Evolutionary conservation across 805 yeast genomes (phyloP).

Genomic region (Kazachstania africana): DNA sequence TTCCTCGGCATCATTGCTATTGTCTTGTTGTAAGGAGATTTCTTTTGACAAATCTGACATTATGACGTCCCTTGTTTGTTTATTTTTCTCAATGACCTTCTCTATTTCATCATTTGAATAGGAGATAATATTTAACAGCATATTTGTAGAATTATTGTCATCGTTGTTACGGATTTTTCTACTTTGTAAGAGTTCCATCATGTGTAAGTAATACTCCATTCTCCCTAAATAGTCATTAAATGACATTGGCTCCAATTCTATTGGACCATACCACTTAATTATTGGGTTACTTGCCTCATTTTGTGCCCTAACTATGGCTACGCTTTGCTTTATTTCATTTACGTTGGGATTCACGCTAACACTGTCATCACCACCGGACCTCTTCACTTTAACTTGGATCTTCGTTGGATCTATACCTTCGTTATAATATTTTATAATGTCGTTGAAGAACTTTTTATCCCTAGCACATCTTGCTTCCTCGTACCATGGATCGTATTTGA

Average conservation of each 20-base stretch:
- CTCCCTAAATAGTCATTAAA: constrained; percentile 29
- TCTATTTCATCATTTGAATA: no score
- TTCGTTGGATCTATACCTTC: constrained; percentile 27
- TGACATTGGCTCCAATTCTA: constrained; percentile 40
- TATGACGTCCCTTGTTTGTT: no score
- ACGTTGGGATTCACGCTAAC: constrained; percentile 16
- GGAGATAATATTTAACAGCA: no score
- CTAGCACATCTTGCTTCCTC: constrained; percentile 54
- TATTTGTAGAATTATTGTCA: no score
- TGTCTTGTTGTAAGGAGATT: no score
- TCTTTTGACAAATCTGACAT: no score
- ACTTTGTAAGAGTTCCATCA: constrained; percentile 18
- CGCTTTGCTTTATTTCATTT: constrained; percentile 26
- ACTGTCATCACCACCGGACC: constrained; percentile 21
- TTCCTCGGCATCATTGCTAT: no score
- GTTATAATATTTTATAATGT: constrained; percentile 23
- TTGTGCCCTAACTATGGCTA: constrained; percentile 32
- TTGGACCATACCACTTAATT: constrained; percentile 59
- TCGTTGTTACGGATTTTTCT: no score
- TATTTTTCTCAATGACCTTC: no score
- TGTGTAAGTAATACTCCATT: constrained; percentile 22
- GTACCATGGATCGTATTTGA: constrained; percentile 56
- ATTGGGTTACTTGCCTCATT: constrained; percentile 35
- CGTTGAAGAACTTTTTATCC: constrained; percentile 27
- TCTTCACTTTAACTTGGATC: constrained; percentile 23